Evolutionary conservation across 371 early-diverging fungal genomes (phyloP), one percentile per base, ranked within the genome.

Genomic region (Actinomucor elegans): DNA sequence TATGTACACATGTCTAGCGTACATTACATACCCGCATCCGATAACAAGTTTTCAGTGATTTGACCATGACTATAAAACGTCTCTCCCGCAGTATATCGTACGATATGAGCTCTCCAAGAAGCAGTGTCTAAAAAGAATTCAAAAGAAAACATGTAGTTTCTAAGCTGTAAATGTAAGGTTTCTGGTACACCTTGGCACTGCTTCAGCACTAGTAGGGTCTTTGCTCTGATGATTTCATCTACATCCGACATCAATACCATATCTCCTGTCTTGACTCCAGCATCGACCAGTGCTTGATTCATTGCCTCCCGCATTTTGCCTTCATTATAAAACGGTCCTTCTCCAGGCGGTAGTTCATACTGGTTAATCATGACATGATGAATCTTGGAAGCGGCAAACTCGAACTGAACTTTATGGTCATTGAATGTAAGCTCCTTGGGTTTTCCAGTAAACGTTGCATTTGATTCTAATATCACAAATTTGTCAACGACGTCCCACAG

Each of bases 101-200:
- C 64, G 14, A 71, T 59, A 56, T 71, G 68, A 6, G 79, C 73
- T 29, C 75, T 69, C 80, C 80, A 84, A 31, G 62, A 73, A 12
- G 59, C 53, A 21, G 43, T 52, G 44, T 79, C 77, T n/a, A 61
- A 15, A 20, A 57, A 55, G 40, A 81, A 84, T 48, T 81, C 82
- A 57, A 72, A 84, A 24, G 77, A 77, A 65, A 80, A 84, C 5
- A 84, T 27, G 59, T 75, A 84, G 47, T 75, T 73, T 11, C 59
- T 53, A 23, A 80, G 57, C 26, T 75, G 75, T 14, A 84, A 52
- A 52, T 81, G 79, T 12, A 84, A 35, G 5, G 60, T 45, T 9
- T 54, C 48, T 7, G 85, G 85, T 4, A 70, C 62, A n/a, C 67
- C 73, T 4, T 57, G 35, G 52, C 85, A 84, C 1, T 26, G 33